These are phyloP conservation scores for Globisporangium paroecandrum DNA, from an alignment of 352 stramenopile species.

Conservation along the genomic window DNA sequence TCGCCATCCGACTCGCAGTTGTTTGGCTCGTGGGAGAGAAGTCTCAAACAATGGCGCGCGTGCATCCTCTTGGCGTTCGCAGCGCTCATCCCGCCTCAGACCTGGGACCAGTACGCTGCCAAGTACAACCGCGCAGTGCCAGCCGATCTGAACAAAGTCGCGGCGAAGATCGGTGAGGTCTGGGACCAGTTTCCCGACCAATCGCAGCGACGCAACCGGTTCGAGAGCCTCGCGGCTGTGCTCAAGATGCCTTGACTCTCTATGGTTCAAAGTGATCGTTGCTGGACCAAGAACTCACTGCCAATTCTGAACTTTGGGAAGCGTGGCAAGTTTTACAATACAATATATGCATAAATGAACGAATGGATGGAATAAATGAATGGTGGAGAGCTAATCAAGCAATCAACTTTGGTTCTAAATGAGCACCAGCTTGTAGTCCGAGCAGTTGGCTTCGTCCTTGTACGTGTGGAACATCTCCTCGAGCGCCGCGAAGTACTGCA, in stretches of 20 bases:
- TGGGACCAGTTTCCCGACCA: conserved; percentile 54
- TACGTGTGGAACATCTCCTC: conserved; percentile 62
- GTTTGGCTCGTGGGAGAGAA: conserved; percentile 50
- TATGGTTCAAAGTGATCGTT: background rate
- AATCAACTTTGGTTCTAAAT: conserved; percentile 21
- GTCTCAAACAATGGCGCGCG: conserved; percentile 54
- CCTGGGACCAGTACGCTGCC: conserved; percentile 64
- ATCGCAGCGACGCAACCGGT: conserved; percentile 50
- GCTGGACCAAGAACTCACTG: background rate
- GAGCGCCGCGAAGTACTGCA: conserved; percentile 54
- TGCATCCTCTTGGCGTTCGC: conserved; percentile 67
- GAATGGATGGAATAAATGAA: background rate
- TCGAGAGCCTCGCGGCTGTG: conserved; percentile 40
- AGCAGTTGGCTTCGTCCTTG: conserved; percentile 72
- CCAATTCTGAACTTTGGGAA: background rate
- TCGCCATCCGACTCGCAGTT: conserved; percentile 25
- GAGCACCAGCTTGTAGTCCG: conserved; percentile 70
- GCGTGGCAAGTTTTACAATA: background rate
- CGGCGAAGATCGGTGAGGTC: conserved; percentile 30
- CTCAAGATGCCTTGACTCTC: conserved; percentile 17
- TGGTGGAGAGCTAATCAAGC: background rate
- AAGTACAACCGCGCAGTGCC: conserved; percentile 53
- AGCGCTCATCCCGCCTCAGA: conserved; percentile 56
- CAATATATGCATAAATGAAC: conserved; percentile 4
- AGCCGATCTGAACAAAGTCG: conserved; percentile 35